Conservation (phyloP, 768 basidiomycete genomes). For the Hydnomerulius pinastri region DNA sequence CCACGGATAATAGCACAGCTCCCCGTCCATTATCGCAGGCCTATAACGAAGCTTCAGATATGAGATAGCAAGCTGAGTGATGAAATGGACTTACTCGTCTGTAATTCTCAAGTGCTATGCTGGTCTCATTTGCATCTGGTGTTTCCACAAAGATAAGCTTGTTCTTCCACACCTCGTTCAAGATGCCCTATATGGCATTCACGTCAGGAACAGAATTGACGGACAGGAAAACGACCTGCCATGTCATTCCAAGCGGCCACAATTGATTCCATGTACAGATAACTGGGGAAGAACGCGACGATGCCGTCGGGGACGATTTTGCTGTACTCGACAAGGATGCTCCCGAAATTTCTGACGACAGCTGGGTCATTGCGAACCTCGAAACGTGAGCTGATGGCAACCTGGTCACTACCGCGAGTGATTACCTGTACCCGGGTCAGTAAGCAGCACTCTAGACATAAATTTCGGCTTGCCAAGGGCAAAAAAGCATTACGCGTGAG, state of each 20-base stretch:
- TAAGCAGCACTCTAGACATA: not conserved
- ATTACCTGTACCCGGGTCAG: conserved; percentile 65
- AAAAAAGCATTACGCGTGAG: conserved; percentile 94
- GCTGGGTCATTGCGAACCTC: conserved; percentile 99
- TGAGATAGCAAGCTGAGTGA: not conserved
- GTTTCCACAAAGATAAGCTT: conserved; percentile 99
- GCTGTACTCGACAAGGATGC: conserved; percentile 96
- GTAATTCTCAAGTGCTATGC: conserved; percentile 96
- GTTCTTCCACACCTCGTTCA: conserved; percentile 99
- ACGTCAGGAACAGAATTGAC: not conserved
- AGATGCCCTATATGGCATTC: conserved; percentile 71
- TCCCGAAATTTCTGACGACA: conserved; percentile 98
- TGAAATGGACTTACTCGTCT: conserved; percentile 63
- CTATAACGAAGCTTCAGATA: conserved; percentile 38
- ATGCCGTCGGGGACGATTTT: conserved; percentile 98
- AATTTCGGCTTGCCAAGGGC: conserved; percentile 65
- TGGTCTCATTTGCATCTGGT: conserved; percentile 98
- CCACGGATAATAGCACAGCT: conserved; percentile 94
- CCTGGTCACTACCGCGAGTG: conserved; percentile 97
- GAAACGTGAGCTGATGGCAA: conserved; percentile 96
- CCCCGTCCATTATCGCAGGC: conserved; percentile 99
- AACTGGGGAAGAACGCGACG: conserved; percentile 98
- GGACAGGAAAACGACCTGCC: conserved; percentile 52
- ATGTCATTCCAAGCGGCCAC: conserved; percentile 99
- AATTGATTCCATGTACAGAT: conserved; percentile 99